Base-by-base conservation (phyloP, 306 rosid species). In the Trifolium subterraneum region DNA sequence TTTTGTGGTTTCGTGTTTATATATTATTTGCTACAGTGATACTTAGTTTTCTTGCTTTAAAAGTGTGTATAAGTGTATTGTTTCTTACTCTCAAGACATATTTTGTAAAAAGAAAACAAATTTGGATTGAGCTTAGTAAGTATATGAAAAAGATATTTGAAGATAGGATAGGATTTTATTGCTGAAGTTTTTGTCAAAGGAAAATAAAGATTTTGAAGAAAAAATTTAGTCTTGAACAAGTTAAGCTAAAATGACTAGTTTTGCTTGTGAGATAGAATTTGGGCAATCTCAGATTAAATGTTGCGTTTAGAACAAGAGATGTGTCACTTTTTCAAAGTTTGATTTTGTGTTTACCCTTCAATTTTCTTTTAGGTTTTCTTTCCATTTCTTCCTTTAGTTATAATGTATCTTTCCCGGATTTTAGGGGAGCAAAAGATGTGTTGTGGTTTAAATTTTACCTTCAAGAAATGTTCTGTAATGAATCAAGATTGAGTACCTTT, bases 251-350 rank as follows among this genome's bases (percentile, higher is more conserved):
- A 12, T 60, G 16, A 73, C 18, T 54, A 16, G 58, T 61, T 59
- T 73, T 68, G 60, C 74, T 82, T 68, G 82, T 72, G 20, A 38
- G 33, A 69, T 61, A 3, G 58, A 67, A 71, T 73, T 66, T 3
- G 39, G 18, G n/a, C 48, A 67, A 33, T 73, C 64, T 62, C 41
- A 72, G 8, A 41, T 56, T 35, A 45, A 45, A 12, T 39, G 67
- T 55, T 70, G 74, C 58, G 36, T 70, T 25, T 48, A 25, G 50
- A 22, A 6, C 71, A 74, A 69, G 19, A 61, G 12, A 60, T 27
- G 67, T 60, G 72, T 33, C 36, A 8, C 76, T 62, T 19, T 36
- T 11, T 63, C 62, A 22, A 80, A 47, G 20, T 69, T 54, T 50
- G 0, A 2, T 18, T 8, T 23, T 55, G 65, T 29, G 25, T 71